Conservation (phyloP, 108 stramenopile species). For the Conticribra guillardii region DNA sequence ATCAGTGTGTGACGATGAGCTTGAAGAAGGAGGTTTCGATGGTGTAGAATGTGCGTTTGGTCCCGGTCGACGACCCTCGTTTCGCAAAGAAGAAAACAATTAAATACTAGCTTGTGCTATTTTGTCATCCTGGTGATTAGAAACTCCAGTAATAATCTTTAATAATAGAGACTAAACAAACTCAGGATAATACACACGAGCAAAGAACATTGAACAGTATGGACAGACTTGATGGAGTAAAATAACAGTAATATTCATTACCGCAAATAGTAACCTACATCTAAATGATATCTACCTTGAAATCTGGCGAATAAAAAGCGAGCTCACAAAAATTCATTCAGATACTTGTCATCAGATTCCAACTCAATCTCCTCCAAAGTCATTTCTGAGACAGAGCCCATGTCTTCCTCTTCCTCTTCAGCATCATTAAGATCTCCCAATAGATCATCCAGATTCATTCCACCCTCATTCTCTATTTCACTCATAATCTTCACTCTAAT, state of each 20-base stretch:
- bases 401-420: conserved; percentile 32
- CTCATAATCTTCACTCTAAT: conserved; percentile 28
- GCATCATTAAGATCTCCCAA: conserved; percentile 9
- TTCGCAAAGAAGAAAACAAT: no score
- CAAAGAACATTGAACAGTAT: no score
- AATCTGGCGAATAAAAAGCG: no score
- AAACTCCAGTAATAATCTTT: no score
- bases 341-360: conserved; percentile 17
- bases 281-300: no score
- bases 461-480: conserved; percentile 26
- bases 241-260: no score
- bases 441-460: conserved; percentile 24
- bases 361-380: conserved; percentile 44
- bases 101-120: no score
- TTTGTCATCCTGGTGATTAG: no score
- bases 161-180: no score
- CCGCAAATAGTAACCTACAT: not conserved
- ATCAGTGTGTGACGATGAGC: conserved; percentile 36
- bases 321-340: no score
- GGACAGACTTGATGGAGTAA: no score
- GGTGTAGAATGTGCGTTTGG: conserved; percentile 47
- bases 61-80: conserved; percentile 17
- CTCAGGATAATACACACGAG: no score
- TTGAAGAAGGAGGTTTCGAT: conserved; percentile 49
- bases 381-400: conserved; percentile 27